These are phyloP conservation scores for Diatrype stigma DNA, from an alignment of 2,329 filamentous ascomycete genomes.

Conservation along the genomic window DNA sequence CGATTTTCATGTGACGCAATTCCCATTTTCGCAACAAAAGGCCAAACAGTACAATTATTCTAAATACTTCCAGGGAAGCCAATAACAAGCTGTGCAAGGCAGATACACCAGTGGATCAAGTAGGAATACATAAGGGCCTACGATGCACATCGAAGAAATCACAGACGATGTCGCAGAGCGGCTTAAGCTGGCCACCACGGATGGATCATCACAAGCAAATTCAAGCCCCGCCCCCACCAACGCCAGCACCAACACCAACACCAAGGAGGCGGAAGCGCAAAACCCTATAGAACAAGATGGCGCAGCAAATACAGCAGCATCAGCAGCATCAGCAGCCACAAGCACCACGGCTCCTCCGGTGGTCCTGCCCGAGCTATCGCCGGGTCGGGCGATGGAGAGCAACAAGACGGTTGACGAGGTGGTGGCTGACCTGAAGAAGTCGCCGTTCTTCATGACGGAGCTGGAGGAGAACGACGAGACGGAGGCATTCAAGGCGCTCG, in stretches of 20 bases:
- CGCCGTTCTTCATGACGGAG: constrained; percentile 93
- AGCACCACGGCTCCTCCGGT: constrained; percentile 3
- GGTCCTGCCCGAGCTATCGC: constrained; percentile 41
- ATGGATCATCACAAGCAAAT: constrained; percentile 8
- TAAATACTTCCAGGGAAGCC: no score
- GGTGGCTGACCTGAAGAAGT: constrained; percentile 53
- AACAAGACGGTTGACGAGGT: constrained; percentile 53
- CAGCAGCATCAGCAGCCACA: background rate
- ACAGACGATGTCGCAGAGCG: constrained; percentile 32
- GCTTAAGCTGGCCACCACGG: constrained; percentile 32
- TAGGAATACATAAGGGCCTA: no score
- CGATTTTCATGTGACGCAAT: background rate
- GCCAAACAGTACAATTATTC: no score
- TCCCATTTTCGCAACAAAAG: background rate
- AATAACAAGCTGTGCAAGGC: no score
- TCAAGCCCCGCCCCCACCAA: background rate
- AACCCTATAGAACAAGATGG: constrained; percentile 6
- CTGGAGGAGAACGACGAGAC: constrained; percentile 80
- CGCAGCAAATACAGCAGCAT: constrained; percentile 6
- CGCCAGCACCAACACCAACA: no score
- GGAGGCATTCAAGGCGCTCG: constrained; percentile 82
- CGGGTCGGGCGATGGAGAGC: constrained; percentile 34
- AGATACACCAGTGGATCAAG: no score
- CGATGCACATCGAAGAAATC: constrained; percentile 39
- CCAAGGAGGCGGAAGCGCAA: no score